phyloP scores from a whole-genome alignment of 148 eudicot genomes.

The Persicaria tinctoria region DNA sequence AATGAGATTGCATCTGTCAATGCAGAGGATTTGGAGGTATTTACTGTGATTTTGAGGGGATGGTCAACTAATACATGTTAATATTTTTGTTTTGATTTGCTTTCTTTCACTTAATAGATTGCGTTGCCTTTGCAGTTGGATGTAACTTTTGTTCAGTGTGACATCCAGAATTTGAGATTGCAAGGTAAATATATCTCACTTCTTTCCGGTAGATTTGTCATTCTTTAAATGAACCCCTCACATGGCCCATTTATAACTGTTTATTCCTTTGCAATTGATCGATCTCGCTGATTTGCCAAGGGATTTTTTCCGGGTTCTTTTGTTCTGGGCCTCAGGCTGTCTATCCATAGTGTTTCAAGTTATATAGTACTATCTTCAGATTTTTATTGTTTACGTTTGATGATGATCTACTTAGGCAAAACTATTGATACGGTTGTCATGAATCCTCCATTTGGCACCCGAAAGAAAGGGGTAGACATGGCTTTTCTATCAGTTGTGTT shows the following conservation, averaged over 20 bases:
- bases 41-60: not conserved
- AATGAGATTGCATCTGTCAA: slow-evolving; percentile 61
- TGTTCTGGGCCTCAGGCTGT: not conserved
- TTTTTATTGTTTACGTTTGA: not conserved
- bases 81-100: not conserved
- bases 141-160: slow-evolving; percentile 64
- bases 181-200: slow-evolving; percentile 38
- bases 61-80: not conserved
- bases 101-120: not conserved
- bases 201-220: not conserved
- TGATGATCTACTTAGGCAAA: slow-evolving; percentile 28
- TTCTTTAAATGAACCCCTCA: not conserved
- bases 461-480: slow-evolving; percentile 96
- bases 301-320: not conserved
- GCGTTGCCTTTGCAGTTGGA: slow-evolving; percentile 49
- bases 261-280: not conserved
- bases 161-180: slow-evolving; percentile 42
- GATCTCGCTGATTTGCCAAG: not conserved
- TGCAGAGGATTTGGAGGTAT: slow-evolving; percentile 92
- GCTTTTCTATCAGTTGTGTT: slow-evolving; percentile 66
- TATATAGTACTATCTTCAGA: not conserved
- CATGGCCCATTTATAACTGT: not conserved
- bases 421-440: slow-evolving; percentile 80
- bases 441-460: slow-evolving; percentile 99
- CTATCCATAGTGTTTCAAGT: not conserved